Base-by-base conservation (phyloP, 2,329 filamentous ascomycete species). In the Calonectria naviculata region DNA sequence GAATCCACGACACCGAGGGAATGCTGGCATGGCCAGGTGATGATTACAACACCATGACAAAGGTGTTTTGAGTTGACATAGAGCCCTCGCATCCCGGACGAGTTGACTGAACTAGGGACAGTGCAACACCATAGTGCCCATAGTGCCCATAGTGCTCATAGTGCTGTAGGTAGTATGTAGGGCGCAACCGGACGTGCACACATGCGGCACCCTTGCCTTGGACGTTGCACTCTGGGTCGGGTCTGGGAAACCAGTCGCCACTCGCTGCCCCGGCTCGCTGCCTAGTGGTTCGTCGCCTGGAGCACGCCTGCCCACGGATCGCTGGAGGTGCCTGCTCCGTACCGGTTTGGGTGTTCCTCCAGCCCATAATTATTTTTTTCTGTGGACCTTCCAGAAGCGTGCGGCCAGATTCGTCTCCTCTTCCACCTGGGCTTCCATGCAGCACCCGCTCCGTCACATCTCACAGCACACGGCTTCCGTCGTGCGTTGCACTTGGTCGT, bases 371-470 rank as follows among this genome's bases (percentile, higher is more conserved):
- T 54, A 7, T 38, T 56, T 56, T 29, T 44, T 70, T 63, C 68
- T 34, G 54, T 41, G 49, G 31, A 49, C 34, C 56, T 67, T 66
- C 63, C 56, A 70, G 68, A 70, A 70, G 63, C 63, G 63, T 54
- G 56, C 46, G 46, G 46, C 63, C 19, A 64, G 52, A 56, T 61
- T 65, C 52, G 52, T 42, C 36, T 21, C 67, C 38, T 60, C 56
- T 70, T 70, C 68, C 31, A 70, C 63, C 29, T 34, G 28, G 24
- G 68, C 68, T 70, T 70, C 68, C 56, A 70, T 70, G 68, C 63
- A 66, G 29, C 61, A 31, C 56, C 15, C 44, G 28, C 47, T n/a
- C 60, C 38, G 62, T 46, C 46, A 31, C 31, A 44, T 21, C 28
- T 34, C n/a, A 21, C 19, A 54, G 29, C 61, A 56, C 34, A 62